Evolutionary conservation across 495 filamentous ascomycete species (phyloP), one percentile per base, ranked within the genome.

Genomic region (Penicillium argentinense): DNA sequence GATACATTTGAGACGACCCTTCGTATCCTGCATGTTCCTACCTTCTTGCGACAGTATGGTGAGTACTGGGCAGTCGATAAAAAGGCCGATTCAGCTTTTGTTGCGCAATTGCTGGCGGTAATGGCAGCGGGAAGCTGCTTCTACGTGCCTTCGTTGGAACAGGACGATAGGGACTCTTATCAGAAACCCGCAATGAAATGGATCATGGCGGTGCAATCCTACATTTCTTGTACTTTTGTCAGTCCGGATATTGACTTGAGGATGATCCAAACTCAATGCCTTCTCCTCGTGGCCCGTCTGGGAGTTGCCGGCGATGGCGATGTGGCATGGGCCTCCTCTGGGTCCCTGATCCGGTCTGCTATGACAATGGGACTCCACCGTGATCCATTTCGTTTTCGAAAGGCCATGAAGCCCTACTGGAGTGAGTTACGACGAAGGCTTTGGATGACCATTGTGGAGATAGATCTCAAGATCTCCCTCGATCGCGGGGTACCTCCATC

Each of bases 381-480:
- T 4, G 78, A 83, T 50, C 82, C 82, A 0, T 67, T 66, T 14
- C 63, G 75, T 26, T 76, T 82, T 36, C 68, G 66, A 1, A 59
- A 59, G 23, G 75, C 73, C 1, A 27, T 71, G 1, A 29, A 63
- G 0, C 60, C 60, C 4, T 67, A 79, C 14, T 73, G 77, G 47
- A 68, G 67, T 4, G 81, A 86, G 47, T 40, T 82, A 19, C 77
- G 81, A 3, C 73, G 83, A 37, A 64, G 82, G 16, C 45, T 85
- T 3, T 87, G 83, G 83, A 72, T 73, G 11, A 84, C 81, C 3
- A 76, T 87, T 19, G 53, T 85, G 13, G 83, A 87, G 45, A 52
- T 85, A 21, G 64, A 66, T 39, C 51, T 82, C 2, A 82, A 85
- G 51, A 69, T 82, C 0, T 75, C 77, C 1, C 47, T 84, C 2